Conservation (phyloP, 768 basidiomycete species). For the Podaxis pistillaris region DNA sequence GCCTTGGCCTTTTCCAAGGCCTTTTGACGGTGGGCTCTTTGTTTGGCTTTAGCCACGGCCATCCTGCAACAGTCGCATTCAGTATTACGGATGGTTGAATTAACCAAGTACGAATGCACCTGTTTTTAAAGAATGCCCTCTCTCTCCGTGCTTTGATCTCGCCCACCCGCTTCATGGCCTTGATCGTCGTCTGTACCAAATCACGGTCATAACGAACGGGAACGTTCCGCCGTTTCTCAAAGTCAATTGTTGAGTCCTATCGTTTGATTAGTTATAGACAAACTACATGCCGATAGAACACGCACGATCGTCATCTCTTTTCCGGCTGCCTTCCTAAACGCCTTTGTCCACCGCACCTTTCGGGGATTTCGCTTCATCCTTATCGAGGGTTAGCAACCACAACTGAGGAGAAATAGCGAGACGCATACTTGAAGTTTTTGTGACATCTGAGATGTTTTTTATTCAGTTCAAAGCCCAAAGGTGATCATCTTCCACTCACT, state of each 20-base stretch:
- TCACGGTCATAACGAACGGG: conserved; percentile 98
- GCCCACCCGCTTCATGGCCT: conserved; percentile 93
- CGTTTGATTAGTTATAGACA: not conserved
- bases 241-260: conserved; percentile 97
- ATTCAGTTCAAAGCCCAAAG: not conserved
- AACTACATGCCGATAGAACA: conserved; percentile 14
- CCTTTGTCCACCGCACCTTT: conserved; percentile 99
- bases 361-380: conserved; percentile 99
- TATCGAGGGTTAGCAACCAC: conserved; percentile 8
- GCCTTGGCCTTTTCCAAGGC: conserved; percentile 53
- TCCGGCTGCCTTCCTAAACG: conserved; percentile 96
- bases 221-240: conserved; percentile 97
- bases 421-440: conserved; percentile 95
- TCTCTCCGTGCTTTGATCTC: conserved; percentile 92
- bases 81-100: not conserved
- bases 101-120: conserved; percentile 37
- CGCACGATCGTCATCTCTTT: conserved; percentile 99
- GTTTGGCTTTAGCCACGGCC: conserved; percentile 78
- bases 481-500: conserved; percentile 49
- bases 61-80: conserved; percentile 50
- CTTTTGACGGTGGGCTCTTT: conserved; percentile 71
- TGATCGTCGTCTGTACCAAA: conserved; percentile 86
- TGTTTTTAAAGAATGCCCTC: conserved; percentile 94
- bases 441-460: conserved; percentile 64
- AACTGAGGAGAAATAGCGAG: not conserved